Base-by-base conservation (phyloP, 495 filamentous ascomycete species). In the Podospora sp. region DNA sequence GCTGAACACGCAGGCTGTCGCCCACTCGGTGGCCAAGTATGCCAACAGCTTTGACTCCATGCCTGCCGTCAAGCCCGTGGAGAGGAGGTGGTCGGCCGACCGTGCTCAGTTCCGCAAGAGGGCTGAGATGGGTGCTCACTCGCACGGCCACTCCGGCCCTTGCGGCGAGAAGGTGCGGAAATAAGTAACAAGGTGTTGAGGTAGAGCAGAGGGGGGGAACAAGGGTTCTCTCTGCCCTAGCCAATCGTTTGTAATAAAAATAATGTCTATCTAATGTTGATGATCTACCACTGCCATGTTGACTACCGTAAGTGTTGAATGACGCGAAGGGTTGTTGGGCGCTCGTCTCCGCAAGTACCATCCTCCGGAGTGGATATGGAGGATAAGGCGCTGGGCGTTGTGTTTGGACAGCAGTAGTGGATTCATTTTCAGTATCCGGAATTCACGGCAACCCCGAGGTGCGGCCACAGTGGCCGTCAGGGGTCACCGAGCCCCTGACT, bases 11-110 rank as follows among this genome's bases (percentile, higher is more conserved):
- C 82, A 85, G 80, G 86, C 81, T 6, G 87, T 90, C 24, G 90
- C 89, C 7, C 83, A 86, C 70, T 79, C 84, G 0, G 85, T 92
- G 1, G 90, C 88, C 24, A 87, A 82, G 20, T 92, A 90, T 64
- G 85, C 82, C 6, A 77, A 68, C 25, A 85, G 80, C 68, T 89
- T 61, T 12, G 67, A 69, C 33, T 65, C 67, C 26, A 62, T 69
- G 11, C 55, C 67, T 24, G 12, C 55, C n/a, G 67, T 65, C 27
- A 60, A 57, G 16, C 50, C 27, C 9, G 6, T 26, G 8, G 22
- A 62, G 51, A 51, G 65, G 46, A 20, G 65, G 5, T 49, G 26
- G 21, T 27, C 59, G 26, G 65, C 25, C 25, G 65, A 62, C 7
- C n/a, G 46, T 12, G 27, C 49, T 4, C 59, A 53, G 36, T 62